Evolutionary conservation across 2,329 filamentous ascomycete species (phyloP), one percentile per base, ranked within the genome.

Genomic region (Paecilomyces sp.): DNA sequence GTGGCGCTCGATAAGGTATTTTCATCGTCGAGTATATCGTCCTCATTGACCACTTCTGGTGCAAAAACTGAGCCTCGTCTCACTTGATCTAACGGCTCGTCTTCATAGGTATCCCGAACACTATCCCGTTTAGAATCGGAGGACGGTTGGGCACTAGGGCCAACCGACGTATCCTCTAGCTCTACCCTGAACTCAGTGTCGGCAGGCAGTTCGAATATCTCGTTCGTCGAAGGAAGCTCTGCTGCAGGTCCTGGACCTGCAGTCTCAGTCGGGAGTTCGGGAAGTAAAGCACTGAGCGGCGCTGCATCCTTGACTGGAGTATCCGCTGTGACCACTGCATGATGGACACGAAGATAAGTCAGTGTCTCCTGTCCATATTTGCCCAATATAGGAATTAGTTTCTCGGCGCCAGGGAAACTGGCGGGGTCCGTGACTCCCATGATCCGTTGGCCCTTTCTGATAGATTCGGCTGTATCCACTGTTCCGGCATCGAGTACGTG

Each of bases 401-500:
- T 85, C 61, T 84, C 82, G 2, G 79, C 77, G 3, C 82, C 80
- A 3, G 81, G 80, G 57, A 80, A 70, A 9, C 64, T 66, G 22
- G 64, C 64, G 31, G 56, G 55, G 30, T 64, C 54, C 8, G 41
- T 47, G n/a, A 6, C 41, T 8, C 41, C 41, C n/a, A 18, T 47
- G 41, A 25, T 57, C 57, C n/a, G 58, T 50, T 59, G 60, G 18
- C 63, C 60, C n/a, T 61, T 60, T 30, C 60, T 63, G 18, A 73
- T 59, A 30, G 71, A 67, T 5, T 69, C 64, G 25, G 67, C 67
- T 15, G 70, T 72, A 64, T 76, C 70, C 24, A 84, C 72, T 2
- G 76, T 79, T 0, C 84, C 84, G 33, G 77, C 75, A 70, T 87
- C 84, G 2, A 87, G 73, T 2, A 83, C 80, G 63, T 84, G 78